These are phyloP conservation scores for Malania oleifera DNA, from an alignment of 164 flowering plant species.

Conservation along the genomic window DNA sequence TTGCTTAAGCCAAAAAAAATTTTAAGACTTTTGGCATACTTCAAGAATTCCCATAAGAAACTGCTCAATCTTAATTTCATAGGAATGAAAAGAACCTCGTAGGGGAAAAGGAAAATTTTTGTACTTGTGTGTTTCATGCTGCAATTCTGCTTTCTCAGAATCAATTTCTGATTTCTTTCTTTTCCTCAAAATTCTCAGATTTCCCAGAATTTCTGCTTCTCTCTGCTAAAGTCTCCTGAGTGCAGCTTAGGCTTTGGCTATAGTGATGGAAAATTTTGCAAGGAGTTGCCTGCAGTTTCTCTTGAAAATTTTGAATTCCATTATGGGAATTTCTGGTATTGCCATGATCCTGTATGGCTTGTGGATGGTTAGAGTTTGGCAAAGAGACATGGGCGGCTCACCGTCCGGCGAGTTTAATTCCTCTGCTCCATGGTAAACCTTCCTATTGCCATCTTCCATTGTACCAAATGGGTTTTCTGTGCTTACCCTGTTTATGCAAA, in stretches of 20 bases:
- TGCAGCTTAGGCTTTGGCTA: not conserved
- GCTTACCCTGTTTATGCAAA: not conserved
- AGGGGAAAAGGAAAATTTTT: no score
- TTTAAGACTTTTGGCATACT: no score
- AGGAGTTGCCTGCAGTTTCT: constrained; percentile 37
- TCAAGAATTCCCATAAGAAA: no score
- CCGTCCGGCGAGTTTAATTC: constrained; percentile 4
- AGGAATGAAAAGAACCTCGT: no score
- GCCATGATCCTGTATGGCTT: constrained; percentile 35
- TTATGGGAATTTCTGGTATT: constrained; percentile 33
- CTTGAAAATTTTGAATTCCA: constrained; percentile 40
- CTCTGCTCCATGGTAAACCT: constrained; percentile 38
- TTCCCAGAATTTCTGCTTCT: not conserved
- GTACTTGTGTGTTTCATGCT: no score
- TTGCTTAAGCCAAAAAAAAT: not conserved
- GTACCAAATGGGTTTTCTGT: no score
- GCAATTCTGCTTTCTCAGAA: no score
- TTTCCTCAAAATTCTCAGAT: not conserved
- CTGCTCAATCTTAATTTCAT: no score
- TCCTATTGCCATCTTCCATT: not conserved
- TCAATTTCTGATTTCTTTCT: no score
- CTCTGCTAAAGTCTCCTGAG: no score
- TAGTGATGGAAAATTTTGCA: constrained; percentile 32
- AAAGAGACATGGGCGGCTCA: constrained; percentile 15
- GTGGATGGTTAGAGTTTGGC: constrained; percentile 42